Conservation (phyloP, 2,329 filamentous ascomycete genomes). For the Aspergillus costaricaensis region DNA sequence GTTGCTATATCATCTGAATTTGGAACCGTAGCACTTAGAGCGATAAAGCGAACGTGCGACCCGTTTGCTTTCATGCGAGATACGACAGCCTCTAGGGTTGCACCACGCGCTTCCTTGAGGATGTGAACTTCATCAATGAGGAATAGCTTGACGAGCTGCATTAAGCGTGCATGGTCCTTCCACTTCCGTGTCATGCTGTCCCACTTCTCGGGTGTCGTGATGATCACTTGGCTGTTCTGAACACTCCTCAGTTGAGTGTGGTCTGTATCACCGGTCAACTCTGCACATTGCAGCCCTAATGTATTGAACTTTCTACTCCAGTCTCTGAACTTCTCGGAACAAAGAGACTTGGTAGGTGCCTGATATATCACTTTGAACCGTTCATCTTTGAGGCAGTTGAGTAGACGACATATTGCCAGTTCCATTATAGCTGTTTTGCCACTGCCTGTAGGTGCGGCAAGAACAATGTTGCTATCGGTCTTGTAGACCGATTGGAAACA, state of each 20-base stretch:
- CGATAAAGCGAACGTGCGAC: conserved; percentile 74
- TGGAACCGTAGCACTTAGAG: conserved; percentile 79
- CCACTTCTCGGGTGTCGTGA: conserved; percentile 91
- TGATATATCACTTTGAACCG: conserved; percentile 82
- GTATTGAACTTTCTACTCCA: conserved; percentile 74
- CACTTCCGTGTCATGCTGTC: conserved; percentile 86
- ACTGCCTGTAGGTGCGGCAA: conserved; percentile 80
- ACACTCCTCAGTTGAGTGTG: conserved; percentile 66
- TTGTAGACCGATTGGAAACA: conserved; percentile 69
- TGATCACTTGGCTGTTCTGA: conserved; percentile 74
- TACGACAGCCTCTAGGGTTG: conserved; percentile 79
- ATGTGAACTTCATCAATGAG: conserved; percentile 89
- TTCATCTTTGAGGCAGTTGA: conserved; percentile 57
- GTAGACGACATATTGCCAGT: conserved; percentile 74
- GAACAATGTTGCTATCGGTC: conserved; percentile 72
- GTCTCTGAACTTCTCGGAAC: conserved; percentile 72
- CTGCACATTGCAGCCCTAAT: conserved; percentile 69
- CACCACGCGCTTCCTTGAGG: conserved; percentile 75
- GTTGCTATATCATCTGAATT: conserved; percentile 77
- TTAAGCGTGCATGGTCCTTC: conserved; percentile 74
- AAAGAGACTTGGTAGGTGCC: conserved; percentile 81
- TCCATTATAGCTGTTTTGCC: conserved; percentile 83
- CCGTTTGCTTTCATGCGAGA: conserved; percentile 84
- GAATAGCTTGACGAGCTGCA: conserved; percentile 75
- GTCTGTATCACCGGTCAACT: conserved; percentile 81